Percentiles rank a stretch among this genome's conserved stretches.
These are phyloP conservation scores for Pythium apleroticum DNA, from an alignment of 352 stramenopile species.

Conservation along the genomic window DNA sequence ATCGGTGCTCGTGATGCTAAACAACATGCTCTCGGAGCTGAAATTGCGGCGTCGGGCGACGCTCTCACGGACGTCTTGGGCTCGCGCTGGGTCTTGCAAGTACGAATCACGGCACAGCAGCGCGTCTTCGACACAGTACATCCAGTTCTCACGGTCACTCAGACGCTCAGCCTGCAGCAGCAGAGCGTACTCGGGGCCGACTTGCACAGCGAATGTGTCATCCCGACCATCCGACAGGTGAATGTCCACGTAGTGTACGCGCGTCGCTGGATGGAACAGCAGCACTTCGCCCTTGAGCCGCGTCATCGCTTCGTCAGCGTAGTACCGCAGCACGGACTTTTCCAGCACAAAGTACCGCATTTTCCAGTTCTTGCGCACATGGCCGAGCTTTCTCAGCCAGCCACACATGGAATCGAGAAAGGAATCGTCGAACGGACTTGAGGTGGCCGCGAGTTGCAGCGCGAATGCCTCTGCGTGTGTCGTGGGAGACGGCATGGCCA, in stretches of 20 bases:
- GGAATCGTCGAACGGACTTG: conserved; percentile 58
- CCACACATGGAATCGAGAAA: conserved; percentile 73
- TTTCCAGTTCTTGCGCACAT: conserved; percentile 82
- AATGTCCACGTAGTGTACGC: conserved; percentile 71
- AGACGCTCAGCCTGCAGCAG: conserved; percentile 57
- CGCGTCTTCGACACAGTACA: conserved; percentile 79
- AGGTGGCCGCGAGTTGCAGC: not conserved
- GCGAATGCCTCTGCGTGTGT: not conserved
- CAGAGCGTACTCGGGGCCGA: conserved; percentile 58
- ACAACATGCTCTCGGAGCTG: conserved; percentile 52
- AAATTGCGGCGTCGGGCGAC: conserved; percentile 53
- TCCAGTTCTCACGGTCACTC: conserved; percentile 72
- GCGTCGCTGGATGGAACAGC: conserved; percentile 68
- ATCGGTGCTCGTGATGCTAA: conserved; percentile 15
- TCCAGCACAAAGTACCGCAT: conserved; percentile 72
- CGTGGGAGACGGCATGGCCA: conserved; percentile 14
- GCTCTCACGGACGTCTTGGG: conserved; percentile 54
- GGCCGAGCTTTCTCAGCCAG: conserved; percentile 66
- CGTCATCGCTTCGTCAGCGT: conserved; percentile 46
- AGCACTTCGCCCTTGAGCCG: conserved; percentile 76
- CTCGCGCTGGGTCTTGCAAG: conserved; percentile 34
- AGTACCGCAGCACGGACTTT: conserved; percentile 68
- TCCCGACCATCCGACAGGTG: conserved; percentile 52
- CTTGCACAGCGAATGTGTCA: conserved; percentile 61
- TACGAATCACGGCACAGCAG: conserved; percentile 76